These are phyloP conservation scores for Glutinoglossum americanum DNA, from an alignment of 495 filamentous ascomycete genomes.

Conservation along the genomic window DNA sequence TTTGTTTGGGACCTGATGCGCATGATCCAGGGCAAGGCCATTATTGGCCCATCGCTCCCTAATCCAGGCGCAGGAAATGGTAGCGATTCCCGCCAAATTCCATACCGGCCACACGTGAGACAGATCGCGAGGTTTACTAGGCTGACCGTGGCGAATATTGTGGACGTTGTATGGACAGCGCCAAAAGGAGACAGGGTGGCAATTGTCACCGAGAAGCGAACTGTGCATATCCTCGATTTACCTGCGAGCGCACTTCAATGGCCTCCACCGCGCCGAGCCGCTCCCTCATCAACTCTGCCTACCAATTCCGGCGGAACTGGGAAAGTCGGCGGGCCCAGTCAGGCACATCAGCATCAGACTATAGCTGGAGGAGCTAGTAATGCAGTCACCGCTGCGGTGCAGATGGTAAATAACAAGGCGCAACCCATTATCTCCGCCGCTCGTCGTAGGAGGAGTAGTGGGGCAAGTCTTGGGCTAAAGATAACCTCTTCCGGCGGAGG, in stretches of 20 bases:
- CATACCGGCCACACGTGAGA: conserved; percentile 38
- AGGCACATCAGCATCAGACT: conserved; percentile 10
- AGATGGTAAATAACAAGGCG: conserved; percentile 30
- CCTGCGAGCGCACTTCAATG: conserved; percentile 67
- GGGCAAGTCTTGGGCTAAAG: conserved; percentile 25
- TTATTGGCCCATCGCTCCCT: neutral
- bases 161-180: conserved; percentile 73
- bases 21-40: conserved; percentile 26
- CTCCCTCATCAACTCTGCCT: conserved; percentile 15
- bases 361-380: conserved; percentile 30
- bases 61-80: conserved; percentile 10
- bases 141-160: conserved; percentile 71
- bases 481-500: conserved; percentile 40
- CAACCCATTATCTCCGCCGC: conserved; percentile 37
- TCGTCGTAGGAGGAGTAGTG: conserved; percentile 26
- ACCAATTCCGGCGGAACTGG: conserved; percentile 5
- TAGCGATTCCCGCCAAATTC: conserved; percentile 11
- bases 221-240: conserved; percentile 74
- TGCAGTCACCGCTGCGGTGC: conserved; percentile 41
- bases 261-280: conserved; percentile 57
- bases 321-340: conserved; percentile 9
- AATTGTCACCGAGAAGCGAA: conserved; percentile 79
- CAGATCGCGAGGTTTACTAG: conserved; percentile 72
- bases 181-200: conserved; percentile 64
- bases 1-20: conserved; percentile 88